These are phyloP conservation scores for Ophiostoma piceae DNA, from an alignment of 2,329 filamentous ascomycete species.

Conservation along the genomic window DNA sequence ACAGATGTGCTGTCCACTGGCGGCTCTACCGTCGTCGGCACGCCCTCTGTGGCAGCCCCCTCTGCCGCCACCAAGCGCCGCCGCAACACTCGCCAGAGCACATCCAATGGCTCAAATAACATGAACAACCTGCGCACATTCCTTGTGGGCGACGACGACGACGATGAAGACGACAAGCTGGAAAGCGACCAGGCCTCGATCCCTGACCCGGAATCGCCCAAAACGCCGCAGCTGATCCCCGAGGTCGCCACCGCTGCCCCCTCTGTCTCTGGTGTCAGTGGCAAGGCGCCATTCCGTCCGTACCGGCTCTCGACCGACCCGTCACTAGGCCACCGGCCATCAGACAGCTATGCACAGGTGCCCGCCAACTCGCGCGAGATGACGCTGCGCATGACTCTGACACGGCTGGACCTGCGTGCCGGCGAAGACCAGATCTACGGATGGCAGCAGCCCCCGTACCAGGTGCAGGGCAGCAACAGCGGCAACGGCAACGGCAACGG, in stretches of 20 bases:
- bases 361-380: conserved; percentile 69
- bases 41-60: background rate
- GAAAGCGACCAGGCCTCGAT: conserved; percentile 53
- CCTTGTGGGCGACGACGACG: conserved; percentile 32
- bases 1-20: conserved; percentile 39
- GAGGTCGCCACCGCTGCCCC: conserved; percentile 24
- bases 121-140: conserved; percentile 31
- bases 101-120: conserved; percentile 35
- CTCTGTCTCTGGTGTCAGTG: background rate
- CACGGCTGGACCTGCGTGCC: conserved; percentile 76
- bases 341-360: conserved; percentile 45
- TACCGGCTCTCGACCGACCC: conserved; percentile 22
- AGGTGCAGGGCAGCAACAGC: conserved; percentile 30
- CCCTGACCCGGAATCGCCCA: conserved; percentile 55
- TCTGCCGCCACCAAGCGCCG: conserved; percentile 9
- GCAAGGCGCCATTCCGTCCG: conserved; percentile 24
- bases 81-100: conserved; percentile 11
- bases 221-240: conserved; percentile 49
- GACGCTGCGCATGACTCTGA: conserved; percentile 94
- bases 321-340: conserved; percentile 31
- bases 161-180: conserved; percentile 46
- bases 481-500: conserved; percentile 1
- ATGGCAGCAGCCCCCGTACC: conserved; percentile 48
- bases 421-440: conserved; percentile 68
- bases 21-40: conserved; percentile 30